Evolutionary conservation across 352 stramenopile species (phyloP).

Genomic region (Phytophthora pseudosyringae): DNA sequence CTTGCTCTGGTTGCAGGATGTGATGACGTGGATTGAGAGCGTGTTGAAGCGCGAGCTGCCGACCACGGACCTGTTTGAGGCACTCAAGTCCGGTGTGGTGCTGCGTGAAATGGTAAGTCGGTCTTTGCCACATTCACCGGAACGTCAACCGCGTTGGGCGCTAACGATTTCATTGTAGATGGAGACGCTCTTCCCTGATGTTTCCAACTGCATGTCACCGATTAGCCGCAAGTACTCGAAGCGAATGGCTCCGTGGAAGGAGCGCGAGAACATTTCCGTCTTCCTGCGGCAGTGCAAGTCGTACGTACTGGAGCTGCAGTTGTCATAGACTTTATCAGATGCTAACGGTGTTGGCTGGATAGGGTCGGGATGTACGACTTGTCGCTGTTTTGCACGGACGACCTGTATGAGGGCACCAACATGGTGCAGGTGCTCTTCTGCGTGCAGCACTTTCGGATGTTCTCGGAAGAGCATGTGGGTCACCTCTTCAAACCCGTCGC

Average conservation of each 20-base stretch:
- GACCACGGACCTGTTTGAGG: slow-evolving; percentile 63
- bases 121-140: neutral
- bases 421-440: slow-evolving; percentile 87
- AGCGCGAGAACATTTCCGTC: slow-evolving; percentile 84
- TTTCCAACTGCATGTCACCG: slow-evolving; percentile 57
- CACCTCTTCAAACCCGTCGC: slow-evolving; percentile 55
- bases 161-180: slow-evolving; percentile 35
- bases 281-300: slow-evolving; percentile 86
- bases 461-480: slow-evolving; percentile 54
- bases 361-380: slow-evolving; percentile 86
- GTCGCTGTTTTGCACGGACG: slow-evolving; percentile 84
- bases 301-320: slow-evolving; percentile 36
- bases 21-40: slow-evolving; percentile 79
- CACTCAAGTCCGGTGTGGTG: slow-evolving; percentile 77
- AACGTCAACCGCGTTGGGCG: neutral
- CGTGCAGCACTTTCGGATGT: slow-evolving; percentile 78
- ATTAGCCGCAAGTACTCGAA: slow-evolving; percentile 79
- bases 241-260: slow-evolving; percentile 84
- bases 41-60: slow-evolving; percentile 63
- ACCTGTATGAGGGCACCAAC: slow-evolving; percentile 86
- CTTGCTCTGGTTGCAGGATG: slow-evolving; percentile 43
- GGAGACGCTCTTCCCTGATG: slow-evolving; percentile 61
- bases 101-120: slow-evolving; percentile 69
- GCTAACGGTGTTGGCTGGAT: slow-evolving; percentile 6
- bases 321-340: neutral